Evolutionary conservation across 1,284 basidiomycete species (phyloP), one percentile per base, ranked within the genome.

Genomic region (Trametes hirsuta): DNA sequence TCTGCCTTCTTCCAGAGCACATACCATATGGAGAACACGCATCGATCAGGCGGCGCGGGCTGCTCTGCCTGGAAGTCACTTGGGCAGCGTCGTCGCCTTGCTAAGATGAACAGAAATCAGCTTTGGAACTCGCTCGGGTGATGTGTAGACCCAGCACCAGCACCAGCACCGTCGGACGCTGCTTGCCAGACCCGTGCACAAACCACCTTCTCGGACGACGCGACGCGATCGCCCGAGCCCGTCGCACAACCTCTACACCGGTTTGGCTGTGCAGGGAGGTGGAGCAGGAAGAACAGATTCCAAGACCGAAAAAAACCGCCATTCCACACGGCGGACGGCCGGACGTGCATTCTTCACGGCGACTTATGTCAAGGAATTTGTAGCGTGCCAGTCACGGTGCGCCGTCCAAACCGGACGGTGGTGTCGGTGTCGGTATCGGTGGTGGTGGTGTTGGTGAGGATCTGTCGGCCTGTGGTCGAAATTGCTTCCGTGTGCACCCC

Each of bases 221-320:
- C n/a, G 21, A n/a, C 30, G n/a, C 22, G 5, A 24, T 3, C 25
- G 30, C 3, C 39, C 42, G 41, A 21, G 25, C 36, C 15, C 46
- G 18, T 36, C 55, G 56, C 56, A n/a, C 30, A 30, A 35, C 25
- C 25, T 37, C 35, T 47, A 25, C 11, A n/a, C 56, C 56, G 44
- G 56, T 40, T 40, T 37, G 41, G 56, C 56, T 58, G 56, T 58
- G 56, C 56, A 52, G 25, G 52, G 42, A n/a, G 10, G 49, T 57
- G 56, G 56, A 41, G 49, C 49, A 45, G 56, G 41, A 22, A 42
- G 39, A 47, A 41, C 2, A 21, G 22, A 42, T 39, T 50, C 30
- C 21, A n/a, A 45, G 46, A 45, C 55, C 8, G 24, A 18, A 30
- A 4, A 37, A 25, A n/a, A 22, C 42, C 10, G 24, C 22, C 21